Evolutionary conservation across 495 filamentous ascomycete genomes (phyloP).

Genomic region (Neurospora sp.): DNA sequence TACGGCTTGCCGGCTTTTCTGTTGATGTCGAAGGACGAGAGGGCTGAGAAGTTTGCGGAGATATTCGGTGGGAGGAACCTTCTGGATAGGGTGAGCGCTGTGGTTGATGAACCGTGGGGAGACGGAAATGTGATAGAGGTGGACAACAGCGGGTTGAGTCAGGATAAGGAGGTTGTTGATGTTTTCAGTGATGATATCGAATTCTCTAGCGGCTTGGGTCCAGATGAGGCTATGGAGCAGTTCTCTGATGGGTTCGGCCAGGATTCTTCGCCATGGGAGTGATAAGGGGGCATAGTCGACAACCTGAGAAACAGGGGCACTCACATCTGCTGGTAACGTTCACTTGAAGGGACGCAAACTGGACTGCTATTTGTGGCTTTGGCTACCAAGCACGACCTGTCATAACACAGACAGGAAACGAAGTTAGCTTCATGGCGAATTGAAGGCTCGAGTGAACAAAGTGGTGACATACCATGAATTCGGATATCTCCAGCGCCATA

Average conservation of each 20-base stretch:
- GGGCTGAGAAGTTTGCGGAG: constrained; percentile 30
- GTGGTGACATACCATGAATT: not conserved
- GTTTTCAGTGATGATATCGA: not conserved
- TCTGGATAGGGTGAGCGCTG: constrained; percentile 36
- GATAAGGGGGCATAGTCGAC: not conserved
- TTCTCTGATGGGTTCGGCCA: not conserved
- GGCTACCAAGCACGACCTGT: not conserved
- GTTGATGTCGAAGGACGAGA: constrained; percentile 42
- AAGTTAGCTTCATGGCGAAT: not conserved
- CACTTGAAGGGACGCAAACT: not conserved
- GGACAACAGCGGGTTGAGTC: not conserved
- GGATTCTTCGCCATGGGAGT: not conserved
- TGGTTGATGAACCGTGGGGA: constrained; percentile 28
- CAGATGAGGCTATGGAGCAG: not conserved
- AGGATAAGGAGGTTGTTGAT: not conserved
- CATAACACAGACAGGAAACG: not conserved
- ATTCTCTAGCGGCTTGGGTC: not conserved
- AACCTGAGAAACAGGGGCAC: not conserved
- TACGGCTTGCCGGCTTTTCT: constrained; percentile 47
- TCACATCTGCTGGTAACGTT: not conserved
- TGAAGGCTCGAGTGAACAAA: not conserved
- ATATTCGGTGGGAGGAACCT: constrained; percentile 44
- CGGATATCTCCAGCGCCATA: not conserved
- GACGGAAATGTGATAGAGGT: not conserved
- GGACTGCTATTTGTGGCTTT: not conserved